Evolutionary conservation across 345 rosid genomes (phyloP), one percentile per base, ranked within the genome.

Genomic region (Melaleuca quinquenervia): DNA sequence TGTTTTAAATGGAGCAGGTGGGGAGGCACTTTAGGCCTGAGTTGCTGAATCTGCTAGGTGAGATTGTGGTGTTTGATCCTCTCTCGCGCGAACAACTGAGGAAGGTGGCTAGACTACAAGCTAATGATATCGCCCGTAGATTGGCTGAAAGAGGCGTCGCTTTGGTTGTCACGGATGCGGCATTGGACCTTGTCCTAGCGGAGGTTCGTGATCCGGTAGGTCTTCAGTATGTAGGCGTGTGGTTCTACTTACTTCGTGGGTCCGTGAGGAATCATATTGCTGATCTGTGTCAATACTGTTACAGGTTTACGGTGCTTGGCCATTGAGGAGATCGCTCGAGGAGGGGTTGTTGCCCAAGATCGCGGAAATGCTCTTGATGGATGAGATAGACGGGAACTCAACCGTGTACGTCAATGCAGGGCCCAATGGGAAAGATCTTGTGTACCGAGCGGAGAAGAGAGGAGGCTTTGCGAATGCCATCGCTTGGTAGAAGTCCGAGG

Each of bases 301-400:
- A 83, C 55, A 96, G 98, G 97, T 95, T 6, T 97, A 96, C 85
- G 97, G 99, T 12, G 98, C 98, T 2, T 90, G 98, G 50, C 98
- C 98, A 1, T 92, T 96, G 27, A 90, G 98, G 89, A 94, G 99
- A 85, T 97, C 97, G 99, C 96, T 97, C 5, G 98, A 97, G 92
- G 95, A 84, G 91, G 95, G 88, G 89, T 97, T 97, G 87, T 98
- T 97, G 1, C 95, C 99, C 0, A 95, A 95, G 88, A 87, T 97
- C 16, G 95, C 98, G 12, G 93, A 90, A 87, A 94, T 96, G 99
- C 93, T 97, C 2, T 85, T 97, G 51, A 92, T 92, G 86, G 98
- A 92, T 32, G 98, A 97, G 54, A 96, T 97, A 0, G 97, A 96
- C 36, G 98, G 95, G 84, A 96, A 93, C 91, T 93, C 96, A 0